Conservation (phyloP, 1,284 basidiomycete species). For the Cutaneotrichosporon sp. region DNA sequence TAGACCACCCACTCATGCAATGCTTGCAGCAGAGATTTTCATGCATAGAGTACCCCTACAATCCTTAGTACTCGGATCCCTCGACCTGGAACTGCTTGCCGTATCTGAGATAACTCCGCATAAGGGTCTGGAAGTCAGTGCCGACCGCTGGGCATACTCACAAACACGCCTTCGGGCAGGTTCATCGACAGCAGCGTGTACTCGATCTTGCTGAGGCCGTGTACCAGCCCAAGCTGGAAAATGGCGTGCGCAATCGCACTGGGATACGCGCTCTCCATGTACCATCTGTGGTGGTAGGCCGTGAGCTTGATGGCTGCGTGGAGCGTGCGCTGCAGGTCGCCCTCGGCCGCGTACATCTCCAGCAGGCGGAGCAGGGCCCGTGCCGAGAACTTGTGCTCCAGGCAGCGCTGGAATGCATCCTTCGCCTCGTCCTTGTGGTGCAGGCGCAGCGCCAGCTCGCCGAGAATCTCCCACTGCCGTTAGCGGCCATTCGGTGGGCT, state of each 20-base stretch:
- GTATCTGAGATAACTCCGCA: constrained; percentile 35
- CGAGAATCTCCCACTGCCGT: constrained; percentile 84
- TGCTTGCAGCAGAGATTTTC: too few species aligned
- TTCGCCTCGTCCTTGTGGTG: constrained; percentile 98
- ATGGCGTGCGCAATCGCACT: constrained; percentile 82
- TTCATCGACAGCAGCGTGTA: constrained; percentile 91
- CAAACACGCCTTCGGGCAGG: constrained; percentile 69
- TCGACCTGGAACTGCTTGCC: constrained; percentile 40
- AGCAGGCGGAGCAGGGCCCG: constrained; percentile 90
- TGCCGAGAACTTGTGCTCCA: constrained; percentile 80
- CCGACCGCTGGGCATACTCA: constrained; percentile 52
- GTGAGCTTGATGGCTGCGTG: constrained; percentile 89
- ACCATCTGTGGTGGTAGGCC: constrained; percentile 72
- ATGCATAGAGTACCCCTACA: too few species aligned
- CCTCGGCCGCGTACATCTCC: constrained; percentile 90
- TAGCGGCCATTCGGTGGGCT: too few species aligned
- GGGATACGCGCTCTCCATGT: constrained; percentile 79
- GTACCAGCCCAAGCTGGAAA: constrained; percentile 89
- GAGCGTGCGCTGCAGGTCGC: constrained; percentile 81
- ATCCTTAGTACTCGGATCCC: constrained; percentile 36
- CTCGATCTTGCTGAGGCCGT: constrained; percentile 89
- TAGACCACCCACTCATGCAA: not conserved
- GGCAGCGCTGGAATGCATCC: constrained; percentile 91
- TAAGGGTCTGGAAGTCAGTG: constrained; percentile 8
- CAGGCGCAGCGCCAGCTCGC: constrained; percentile 83